Evolutionary conservation across 31 red algal species (phyloP), one percentile per base, ranked within the genome.

Genomic region (Bonnemaisonia californica): DNA sequence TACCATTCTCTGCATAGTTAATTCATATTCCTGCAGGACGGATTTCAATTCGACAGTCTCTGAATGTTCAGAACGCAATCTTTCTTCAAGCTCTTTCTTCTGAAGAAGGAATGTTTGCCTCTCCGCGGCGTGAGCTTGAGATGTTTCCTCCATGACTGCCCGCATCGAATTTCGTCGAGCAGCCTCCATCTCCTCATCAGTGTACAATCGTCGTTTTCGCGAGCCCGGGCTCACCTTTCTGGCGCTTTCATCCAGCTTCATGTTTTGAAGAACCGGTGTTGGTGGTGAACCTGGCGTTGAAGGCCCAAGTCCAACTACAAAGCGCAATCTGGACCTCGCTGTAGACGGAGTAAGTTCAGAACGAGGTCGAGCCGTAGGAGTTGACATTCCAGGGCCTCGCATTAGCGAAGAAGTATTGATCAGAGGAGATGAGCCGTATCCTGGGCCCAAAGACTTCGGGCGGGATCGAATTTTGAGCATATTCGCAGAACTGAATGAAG

Each of bases 1-100:
- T 32, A 95, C 69, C 85, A 95, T 86, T 69, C 77, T 89, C 69
- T 89, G 66, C 71, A 95, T 85, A 2, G 92, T 95, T 11, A 84
- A 36, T 54, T 95, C 86, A 71, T 76, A 95, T 60, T 95, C 80
- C 57, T 74, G 66, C 2, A 95, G 69, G 41, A 89, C 86, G 1
- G 77, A 65, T 32, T 78, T 85, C 56, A 95, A 27, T 4, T 89
- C 92, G 72, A 48, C 66, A 22, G 62, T 65, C 16, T 87, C 76
- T 2, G 65, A 11, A 28, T 74, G 80, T 74, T 92, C 87, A 28
- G 57, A 73, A 9, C 39, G 22, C 62, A 90, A 36, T 36, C 57
- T 76, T 58, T 85, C 47, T 30, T 71, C 72, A 19, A 85, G 39
- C 18, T 71, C 88, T 3, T 36, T 39, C 16, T 40, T 32, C 36